Evolutionary conservation across 495 filamentous ascomycete genomes (phyloP).

Genomic region (Penicillium coprophilum): DNA sequence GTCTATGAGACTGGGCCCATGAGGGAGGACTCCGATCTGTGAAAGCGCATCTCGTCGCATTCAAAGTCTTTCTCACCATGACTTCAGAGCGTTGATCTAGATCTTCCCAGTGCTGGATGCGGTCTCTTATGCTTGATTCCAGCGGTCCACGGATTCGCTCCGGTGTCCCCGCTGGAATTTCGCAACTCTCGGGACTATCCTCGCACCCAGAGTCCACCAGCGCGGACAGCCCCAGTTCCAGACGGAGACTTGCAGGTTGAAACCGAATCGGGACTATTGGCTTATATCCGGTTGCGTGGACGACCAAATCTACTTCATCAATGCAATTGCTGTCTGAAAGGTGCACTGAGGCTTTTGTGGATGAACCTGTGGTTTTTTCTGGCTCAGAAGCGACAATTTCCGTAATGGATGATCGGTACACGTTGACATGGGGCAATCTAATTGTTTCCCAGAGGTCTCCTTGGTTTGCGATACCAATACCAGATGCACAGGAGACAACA

Average conservation of each 20-base stretch:
- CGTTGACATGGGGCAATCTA: slow-evolving; percentile 24
- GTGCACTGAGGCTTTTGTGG: background rate
- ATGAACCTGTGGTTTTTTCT: background rate
- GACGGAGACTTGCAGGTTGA: slow-evolving; percentile 31
- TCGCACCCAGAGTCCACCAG: background rate
- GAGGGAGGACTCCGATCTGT: slow-evolving; percentile 11
- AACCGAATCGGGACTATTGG: slow-evolving; percentile 60
- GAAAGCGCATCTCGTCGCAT: slow-evolving; percentile 8
- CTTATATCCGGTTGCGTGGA: slow-evolving; percentile 53
- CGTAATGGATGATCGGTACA: slow-evolving; percentile 26
- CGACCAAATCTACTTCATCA: slow-evolving; percentile 45
- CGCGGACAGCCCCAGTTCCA: slow-evolving; percentile 21
- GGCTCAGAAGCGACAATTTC: background rate
- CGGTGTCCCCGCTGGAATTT: background rate
- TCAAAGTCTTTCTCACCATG: slow-evolving; percentile 13
- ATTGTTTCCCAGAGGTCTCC: slow-evolving; percentile 35
- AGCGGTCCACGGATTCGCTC: slow-evolving; percentile 4
- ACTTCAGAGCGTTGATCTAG: slow-evolving; percentile 18
- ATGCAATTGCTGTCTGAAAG: slow-evolving; percentile 18
- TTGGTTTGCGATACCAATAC: slow-evolving; percentile 35
- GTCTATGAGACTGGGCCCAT: slow-evolving; percentile 22
- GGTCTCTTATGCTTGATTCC: background rate
- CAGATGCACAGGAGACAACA: slow-evolving; percentile 26
- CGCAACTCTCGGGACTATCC: background rate
- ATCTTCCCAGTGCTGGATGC: slow-evolving; percentile 17